A percentile compares a stretch with the other conserved stretches of the same genome.
Evolutionary conservation across 1,284 basidiomycete genomes (phyloP).

Genomic region (Ustilago sp.): DNA sequence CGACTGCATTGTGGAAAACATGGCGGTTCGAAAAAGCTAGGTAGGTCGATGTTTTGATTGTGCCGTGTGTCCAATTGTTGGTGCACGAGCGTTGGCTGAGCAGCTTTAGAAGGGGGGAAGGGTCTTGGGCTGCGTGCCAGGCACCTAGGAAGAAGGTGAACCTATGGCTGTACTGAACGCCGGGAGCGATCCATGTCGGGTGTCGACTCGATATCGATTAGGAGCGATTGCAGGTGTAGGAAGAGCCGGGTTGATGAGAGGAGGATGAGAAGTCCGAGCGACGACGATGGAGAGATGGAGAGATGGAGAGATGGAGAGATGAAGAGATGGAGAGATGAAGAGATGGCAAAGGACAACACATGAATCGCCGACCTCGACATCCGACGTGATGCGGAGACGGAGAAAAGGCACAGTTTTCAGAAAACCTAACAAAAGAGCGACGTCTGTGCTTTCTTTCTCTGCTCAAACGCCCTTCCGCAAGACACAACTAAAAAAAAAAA

Average conservation of each 20-base stretch:
- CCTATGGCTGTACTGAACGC: conserved; percentile 16
- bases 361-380: not conserved
- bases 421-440: not conserved
- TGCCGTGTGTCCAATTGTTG: not conserved
- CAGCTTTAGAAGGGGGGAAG: not conserved
- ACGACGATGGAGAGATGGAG: not conserved
- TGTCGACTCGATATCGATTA: not conserved
- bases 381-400: not conserved
- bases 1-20: conserved; percentile 31
- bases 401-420: not conserved
- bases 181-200: conserved; percentile 10
- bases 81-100: not conserved
- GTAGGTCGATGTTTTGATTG: not conserved
- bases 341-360: too few species aligned
- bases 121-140: conserved; percentile 5
- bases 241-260: not conserved
- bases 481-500: too few species aligned
- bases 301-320: not conserved
- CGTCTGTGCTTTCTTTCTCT: not conserved
- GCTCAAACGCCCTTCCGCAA: not conserved
- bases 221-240: not conserved
- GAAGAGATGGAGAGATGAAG: not conserved
- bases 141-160: conserved; percentile 11
- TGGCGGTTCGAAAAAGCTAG: not conserved
- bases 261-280: too few species aligned